A percentile compares a stretch with the other conserved stretches of the same genome.
These are phyloP conservation scores for Kwoniella europaea DNA, from an alignment of 768 basidiomycete genomes.

Conservation along the genomic window DNA sequence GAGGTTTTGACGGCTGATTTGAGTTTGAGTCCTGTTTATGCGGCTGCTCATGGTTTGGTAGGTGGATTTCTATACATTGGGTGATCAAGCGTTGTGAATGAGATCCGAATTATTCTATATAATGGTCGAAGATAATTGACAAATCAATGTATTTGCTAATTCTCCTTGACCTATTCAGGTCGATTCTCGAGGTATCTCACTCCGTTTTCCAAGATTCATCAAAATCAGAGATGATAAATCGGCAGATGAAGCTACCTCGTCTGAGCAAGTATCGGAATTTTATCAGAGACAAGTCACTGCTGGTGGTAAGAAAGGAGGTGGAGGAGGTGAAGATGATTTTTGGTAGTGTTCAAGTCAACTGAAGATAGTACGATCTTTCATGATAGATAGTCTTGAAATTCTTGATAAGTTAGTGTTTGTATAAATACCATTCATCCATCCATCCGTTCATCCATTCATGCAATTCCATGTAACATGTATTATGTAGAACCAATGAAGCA, in stretches of 20 bases:
- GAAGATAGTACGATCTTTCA: not conserved
- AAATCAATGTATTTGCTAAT: not conserved
- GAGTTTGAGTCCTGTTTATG: conserved; percentile 82
- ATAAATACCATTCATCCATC: not conserved
- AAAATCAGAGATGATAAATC: conserved; percentile 90
- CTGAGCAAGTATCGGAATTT: conserved; percentile 90
- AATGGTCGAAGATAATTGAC: conserved; percentile 5
- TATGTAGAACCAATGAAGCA: too few species aligned
- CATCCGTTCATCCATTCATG: not conserved
- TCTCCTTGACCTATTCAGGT: conserved; percentile 33
- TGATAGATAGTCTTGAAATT: not conserved
- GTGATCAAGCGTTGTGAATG: too few species aligned
- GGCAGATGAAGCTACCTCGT: conserved; percentile 87
- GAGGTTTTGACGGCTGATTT: conserved; percentile 97
- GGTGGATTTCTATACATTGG: too few species aligned
- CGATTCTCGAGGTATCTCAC: conserved; percentile 88
- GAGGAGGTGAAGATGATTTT: conserved; percentile 63
- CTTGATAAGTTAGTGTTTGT: not conserved
- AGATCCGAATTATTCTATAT: not conserved
- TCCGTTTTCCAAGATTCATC: conserved; percentile 95
- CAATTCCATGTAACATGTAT: not conserved
- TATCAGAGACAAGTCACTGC: conserved; percentile 86
- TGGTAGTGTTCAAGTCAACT: conserved; percentile 36
- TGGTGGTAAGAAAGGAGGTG: conserved; percentile 69
- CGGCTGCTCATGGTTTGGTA: conserved; percentile 46